Percentiles rank a stretch among this genome's conserved stretches.
These are phyloP conservation scores for Septoria petroselini DNA, from an alignment of 2,329 filamentous ascomycete genomes.

Conservation along the genomic window DNA sequence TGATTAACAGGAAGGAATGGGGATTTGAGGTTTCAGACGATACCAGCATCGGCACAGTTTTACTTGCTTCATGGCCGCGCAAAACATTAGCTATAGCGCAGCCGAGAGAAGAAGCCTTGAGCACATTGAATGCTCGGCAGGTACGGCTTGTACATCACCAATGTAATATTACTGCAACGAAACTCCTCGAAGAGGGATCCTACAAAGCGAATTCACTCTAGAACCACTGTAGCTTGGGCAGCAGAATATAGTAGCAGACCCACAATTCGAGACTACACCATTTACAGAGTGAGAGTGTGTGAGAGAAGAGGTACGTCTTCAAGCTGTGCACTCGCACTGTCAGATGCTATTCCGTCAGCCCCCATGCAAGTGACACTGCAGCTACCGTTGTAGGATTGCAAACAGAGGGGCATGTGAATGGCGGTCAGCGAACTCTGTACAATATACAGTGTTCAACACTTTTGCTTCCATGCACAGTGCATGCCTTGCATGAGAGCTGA, in stretches of 20 bases:
- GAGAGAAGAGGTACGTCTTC: no score
- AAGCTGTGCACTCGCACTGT: no score
- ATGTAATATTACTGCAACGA: constrained; percentile 21
- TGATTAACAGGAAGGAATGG: constrained; percentile 2
- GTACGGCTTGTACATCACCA: constrained; percentile 23
- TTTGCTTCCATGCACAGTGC: constrained; percentile 6
- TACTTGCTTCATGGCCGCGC: constrained; percentile 23
- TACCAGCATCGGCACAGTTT: constrained; percentile 30
- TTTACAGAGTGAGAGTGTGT: no score
- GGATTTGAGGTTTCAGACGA: constrained; percentile 22
- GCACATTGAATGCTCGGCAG: constrained; percentile 21
- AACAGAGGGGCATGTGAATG: not conserved
- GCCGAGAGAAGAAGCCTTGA: constrained; percentile 18
- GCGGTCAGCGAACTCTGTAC: not conserved
- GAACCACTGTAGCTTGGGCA: constrained; percentile 11
- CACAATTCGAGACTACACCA: constrained; percentile 8
- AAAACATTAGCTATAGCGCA: constrained; percentile 16
- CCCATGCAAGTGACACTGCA: constrained; percentile 3
- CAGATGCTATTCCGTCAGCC: constrained; percentile 4
- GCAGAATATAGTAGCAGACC: constrained; percentile 7
- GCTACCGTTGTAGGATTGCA: constrained; percentile 3
- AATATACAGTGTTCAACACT: constrained; percentile 1
- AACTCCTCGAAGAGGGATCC: not conserved
- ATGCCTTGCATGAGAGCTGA: constrained; percentile 5
- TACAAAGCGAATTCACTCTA: constrained; percentile 13